Percentiles rank a stretch among this genome's conserved stretches.
Evolutionary conservation across 495 filamentous ascomycete species (phyloP).

Genomic region (Bacidia rubella): DNA sequence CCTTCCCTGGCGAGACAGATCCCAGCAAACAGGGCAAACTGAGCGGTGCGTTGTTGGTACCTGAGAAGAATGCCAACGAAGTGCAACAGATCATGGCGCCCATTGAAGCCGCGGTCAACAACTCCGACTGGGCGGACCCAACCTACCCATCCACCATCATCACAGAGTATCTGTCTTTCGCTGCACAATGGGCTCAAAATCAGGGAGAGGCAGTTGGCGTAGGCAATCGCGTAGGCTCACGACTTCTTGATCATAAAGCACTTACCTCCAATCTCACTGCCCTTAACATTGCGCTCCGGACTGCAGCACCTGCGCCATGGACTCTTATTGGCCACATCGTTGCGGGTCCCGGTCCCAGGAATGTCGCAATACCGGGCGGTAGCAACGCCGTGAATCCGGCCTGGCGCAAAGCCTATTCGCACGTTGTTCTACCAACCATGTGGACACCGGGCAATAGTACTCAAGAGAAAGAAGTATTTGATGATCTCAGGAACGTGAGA

Average conservation of each 20-base stretch:
- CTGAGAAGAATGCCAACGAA: not conserved
- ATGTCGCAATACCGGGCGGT: slow-evolving; percentile 12
- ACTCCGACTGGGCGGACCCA: not conserved
- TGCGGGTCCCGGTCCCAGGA: slow-evolving; percentile 25
- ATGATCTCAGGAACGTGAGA: slow-evolving; percentile 39
- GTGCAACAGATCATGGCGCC: not conserved
- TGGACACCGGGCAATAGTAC: slow-evolving; percentile 27
- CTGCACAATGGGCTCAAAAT: not conserved
- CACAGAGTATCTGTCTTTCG: too few species aligned
- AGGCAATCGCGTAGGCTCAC: slow-evolving; percentile 23
- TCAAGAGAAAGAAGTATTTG: slow-evolving; percentile 25
- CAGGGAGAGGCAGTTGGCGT: slow-evolving; percentile 12
- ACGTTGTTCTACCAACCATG: slow-evolving; percentile 25
- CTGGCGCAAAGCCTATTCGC: slow-evolving; percentile 30
- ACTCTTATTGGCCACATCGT: slow-evolving; percentile 22
- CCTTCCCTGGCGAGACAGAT: not conserved
- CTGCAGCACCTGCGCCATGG: slow-evolving; percentile 17
- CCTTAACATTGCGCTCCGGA: slow-evolving; percentile 20
- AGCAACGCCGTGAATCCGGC: slow-evolving; percentile 25
- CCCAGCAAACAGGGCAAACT: not conserved
- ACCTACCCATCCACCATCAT: not conserved
- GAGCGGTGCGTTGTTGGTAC: not conserved
- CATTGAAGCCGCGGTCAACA: not conserved
- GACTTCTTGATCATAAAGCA: slow-evolving; percentile 26
- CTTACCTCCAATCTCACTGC: slow-evolving; percentile 16